These are phyloP conservation scores for Aspergillus flavus DNA, from an alignment of 2,329 filamentous ascomycete species.

Conservation along the genomic window DNA sequence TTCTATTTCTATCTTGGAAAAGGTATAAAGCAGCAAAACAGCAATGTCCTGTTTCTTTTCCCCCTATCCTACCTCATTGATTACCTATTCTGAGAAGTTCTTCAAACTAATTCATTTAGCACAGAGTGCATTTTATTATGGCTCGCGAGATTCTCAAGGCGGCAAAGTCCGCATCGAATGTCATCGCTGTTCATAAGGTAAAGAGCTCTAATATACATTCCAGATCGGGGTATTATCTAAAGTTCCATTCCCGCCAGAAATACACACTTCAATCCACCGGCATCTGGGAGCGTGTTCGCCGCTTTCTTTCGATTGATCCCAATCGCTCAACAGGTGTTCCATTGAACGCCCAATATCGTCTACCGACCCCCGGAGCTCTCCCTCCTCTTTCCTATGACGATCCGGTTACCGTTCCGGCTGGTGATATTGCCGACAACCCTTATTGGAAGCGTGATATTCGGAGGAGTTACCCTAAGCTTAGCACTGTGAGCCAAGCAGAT, in stretches of 20 bases:
- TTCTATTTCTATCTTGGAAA: neutral
- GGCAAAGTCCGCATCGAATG: slow-evolving; percentile 42
- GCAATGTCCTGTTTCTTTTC: too few relatives aligned
- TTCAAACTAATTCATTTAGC: slow-evolving; percentile 10
- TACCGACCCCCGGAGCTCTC: slow-evolving; percentile 74
- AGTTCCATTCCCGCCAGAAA: slow-evolving; percentile 64
- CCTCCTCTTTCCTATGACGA: slow-evolving; percentile 76
- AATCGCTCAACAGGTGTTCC: slow-evolving; percentile 90
- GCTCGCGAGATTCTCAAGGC: slow-evolving; percentile 41
- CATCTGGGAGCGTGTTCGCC: slow-evolving; percentile 83
- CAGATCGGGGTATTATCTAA: neutral
- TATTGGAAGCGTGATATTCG: slow-evolving; percentile 96
- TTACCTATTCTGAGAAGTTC: neutral
- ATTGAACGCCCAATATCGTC: slow-evolving; percentile 88
- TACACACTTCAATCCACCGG: slow-evolving; percentile 90
- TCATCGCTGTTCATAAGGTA: slow-evolving; percentile 43
- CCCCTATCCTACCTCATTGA: neutral
- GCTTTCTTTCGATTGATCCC: slow-evolving; percentile 76
- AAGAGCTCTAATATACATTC: neutral
- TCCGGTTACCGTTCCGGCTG: slow-evolving; percentile 80
- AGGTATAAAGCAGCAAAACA: neutral
- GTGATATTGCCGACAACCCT: slow-evolving; percentile 85
- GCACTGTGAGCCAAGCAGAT: slow-evolving; percentile 80
- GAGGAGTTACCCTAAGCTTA: slow-evolving; percentile 77
- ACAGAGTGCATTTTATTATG: slow-evolving; percentile 35